Conservation (phyloP, 805 yeast species). For the Lipomyces kockii region DNA sequence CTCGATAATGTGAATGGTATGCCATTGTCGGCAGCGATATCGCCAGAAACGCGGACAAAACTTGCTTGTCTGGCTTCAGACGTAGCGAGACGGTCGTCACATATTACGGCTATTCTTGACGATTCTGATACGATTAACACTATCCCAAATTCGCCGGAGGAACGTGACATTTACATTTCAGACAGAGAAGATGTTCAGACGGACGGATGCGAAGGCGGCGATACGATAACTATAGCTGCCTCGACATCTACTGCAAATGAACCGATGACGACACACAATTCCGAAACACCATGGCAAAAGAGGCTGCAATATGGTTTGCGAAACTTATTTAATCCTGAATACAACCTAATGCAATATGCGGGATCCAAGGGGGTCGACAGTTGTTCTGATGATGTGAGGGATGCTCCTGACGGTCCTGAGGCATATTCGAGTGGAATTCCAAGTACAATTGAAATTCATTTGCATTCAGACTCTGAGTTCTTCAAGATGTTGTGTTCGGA, state of each 20-base stretch:
- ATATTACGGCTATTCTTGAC: background rate
- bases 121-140: background rate
- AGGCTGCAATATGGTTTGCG: background rate
- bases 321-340: background rate
- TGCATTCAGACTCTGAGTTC: conserved; percentile 63
- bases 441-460: conserved; percentile 46
- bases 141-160: background rate
- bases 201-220: background rate
- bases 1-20: conserved; percentile 35
- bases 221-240: background rate
- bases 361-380: background rate
- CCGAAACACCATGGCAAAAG: background rate
- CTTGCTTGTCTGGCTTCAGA: conserved; percentile 20
- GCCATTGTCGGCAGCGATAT: conserved; percentile 33
- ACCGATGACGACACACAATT: background rate
- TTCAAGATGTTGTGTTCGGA: conserved; percentile 63
- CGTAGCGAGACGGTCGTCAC: background rate
- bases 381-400: background rate
- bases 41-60: conserved; percentile 27
- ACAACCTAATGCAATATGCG: background rate
- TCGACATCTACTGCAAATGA: background rate
- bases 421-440: conserved; percentile 3
- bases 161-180: conserved; percentile 6
- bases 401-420: background rate
- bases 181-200: conserved; percentile 9